Evolutionary conservation across 345 rosid species (phyloP), one percentile per base, ranked within the genome.

Genomic region (Hypericum perforatum): DNA sequence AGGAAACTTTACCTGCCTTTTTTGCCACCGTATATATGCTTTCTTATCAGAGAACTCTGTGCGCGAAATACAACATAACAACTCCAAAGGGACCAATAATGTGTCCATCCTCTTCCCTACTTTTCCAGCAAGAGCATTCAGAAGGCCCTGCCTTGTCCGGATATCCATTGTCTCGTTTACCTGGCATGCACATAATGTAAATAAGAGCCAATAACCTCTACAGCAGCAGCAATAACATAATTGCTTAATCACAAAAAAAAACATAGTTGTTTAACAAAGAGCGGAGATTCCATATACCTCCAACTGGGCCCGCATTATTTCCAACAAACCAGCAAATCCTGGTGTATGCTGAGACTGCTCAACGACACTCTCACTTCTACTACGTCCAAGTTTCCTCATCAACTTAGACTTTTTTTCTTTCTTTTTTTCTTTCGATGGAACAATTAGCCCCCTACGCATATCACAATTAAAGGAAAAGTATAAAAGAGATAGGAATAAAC

Each of bases 21-120:
- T 92, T 76, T 92, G 98, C 96, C 98, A 92, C 58, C 83, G 85
- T 67, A 92, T 78, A 64, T 80, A 92, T 43, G 96, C 80, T 76
- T 88, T 88, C 75, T 88, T 88, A 63, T 92, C 96, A 59, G 98
- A 80, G 76, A 92, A 92, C 71, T 92, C 96, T 37, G 95, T 78
- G 52, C 90, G 91, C 60, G 98, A 88, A 68, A 83, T 79, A 46
- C 94, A 83, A 49, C 86, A 85, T 64, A 92, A 75, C 73, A 88
- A 58, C 65, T 92, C 97, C 81, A 92, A 70, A 43, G 98, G 98
- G 61, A 92, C 68, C 62, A 92, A 62, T 45, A 92, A 68, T 52
- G 90, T 70, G 61, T 88, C 95, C 96, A 92, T 88, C 77, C 96
- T 77, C 72, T 92, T 92, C 29, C 98, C 98, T 56, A 66, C 75